phyloP scores from a whole-genome alignment of 306 rosid species.

The Crataegus laevigata region DNA sequence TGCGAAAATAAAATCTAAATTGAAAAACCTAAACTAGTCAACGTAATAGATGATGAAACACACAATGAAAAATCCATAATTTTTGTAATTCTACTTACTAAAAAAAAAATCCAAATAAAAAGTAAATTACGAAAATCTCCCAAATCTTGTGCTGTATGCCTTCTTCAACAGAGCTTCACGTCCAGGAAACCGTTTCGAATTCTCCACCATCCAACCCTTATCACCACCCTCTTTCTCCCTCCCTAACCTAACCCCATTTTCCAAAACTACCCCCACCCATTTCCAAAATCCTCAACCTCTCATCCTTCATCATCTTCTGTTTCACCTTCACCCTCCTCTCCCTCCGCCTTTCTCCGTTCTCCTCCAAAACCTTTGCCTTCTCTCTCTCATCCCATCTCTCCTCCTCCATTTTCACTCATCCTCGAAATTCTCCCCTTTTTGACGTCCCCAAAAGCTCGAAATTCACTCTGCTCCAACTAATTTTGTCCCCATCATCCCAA shows the following conservation, averaged over 20 bases:
- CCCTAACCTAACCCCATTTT: neutral
- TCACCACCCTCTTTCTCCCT: neutral
- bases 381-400: constrained; percentile 16
- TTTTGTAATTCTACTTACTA: neutral
- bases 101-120: neutral
- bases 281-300: neutral
- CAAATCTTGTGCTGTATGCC: neutral
- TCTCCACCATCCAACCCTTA: neutral
- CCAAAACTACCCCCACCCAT: neutral
- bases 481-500: constrained; percentile 52
- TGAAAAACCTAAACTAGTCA: no score
- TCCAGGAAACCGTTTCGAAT: constrained; percentile 39
- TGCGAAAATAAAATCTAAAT: no score
- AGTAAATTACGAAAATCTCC: neutral
- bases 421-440: constrained; percentile 49
- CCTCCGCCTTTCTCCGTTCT: neutral
- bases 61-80: neutral
- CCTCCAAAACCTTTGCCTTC: constrained; percentile 12
- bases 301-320: neutral
- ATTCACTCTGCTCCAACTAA: constrained; percentile 43
- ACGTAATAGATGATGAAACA: no score
- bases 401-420: neutral
- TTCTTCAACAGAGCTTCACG: constrained; percentile 28
- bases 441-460: constrained; percentile 67
- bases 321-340: neutral